Base-by-base conservation (phyloP, 768 basidiomycete genomes). In the Amanita muscaria region DNA sequence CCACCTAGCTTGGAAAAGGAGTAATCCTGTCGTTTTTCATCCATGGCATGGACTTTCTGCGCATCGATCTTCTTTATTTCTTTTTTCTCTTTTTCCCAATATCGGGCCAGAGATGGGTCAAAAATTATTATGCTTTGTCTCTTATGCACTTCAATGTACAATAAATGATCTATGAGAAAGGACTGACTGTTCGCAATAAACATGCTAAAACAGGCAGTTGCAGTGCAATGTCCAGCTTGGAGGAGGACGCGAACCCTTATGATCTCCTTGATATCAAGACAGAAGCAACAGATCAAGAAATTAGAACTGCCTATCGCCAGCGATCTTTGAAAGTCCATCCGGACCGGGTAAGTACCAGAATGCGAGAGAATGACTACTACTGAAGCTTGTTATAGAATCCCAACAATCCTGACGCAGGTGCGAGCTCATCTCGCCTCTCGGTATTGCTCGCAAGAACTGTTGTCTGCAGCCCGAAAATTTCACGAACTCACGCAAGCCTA, bases 281-380 rank as follows among this genome's bases (percentile, higher is more conserved):
- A 31, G 84, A 87, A 50, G 72, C 81, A 14, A 82, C 82, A 23
- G 86, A 89, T 47, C 73, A 77, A 40, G 87, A 88, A 51, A 85
- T 91, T 42, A 73, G 76, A 46, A 85, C 79, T 2, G 86, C 88
- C 0, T 91, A 89, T 53, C 74, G 88, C 31, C 72, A 85, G 47
- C 70, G 77, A 22, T 89, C 88, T 1, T 70, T 88, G 53, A 89
- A 88, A 65, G 85, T 89, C 27, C 88, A 91, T 63, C 88, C 88
- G 22, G 88, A 90, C 57, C 76, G 86, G 56, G 88, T 88, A 52
- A 50, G 76, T 71, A 32, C 14, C 22, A 16, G 23, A 15, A 18
- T 23, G 18, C 18, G 18, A 27, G 9, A 21, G 2, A 3, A 5
- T 34, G 36, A 11, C 9, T 40, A 5, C n/a, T 14, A 11, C 18